Base-by-base conservation (phyloP, 169 alveolate species). In the Cryptosporidium xiaoi region DNA sequence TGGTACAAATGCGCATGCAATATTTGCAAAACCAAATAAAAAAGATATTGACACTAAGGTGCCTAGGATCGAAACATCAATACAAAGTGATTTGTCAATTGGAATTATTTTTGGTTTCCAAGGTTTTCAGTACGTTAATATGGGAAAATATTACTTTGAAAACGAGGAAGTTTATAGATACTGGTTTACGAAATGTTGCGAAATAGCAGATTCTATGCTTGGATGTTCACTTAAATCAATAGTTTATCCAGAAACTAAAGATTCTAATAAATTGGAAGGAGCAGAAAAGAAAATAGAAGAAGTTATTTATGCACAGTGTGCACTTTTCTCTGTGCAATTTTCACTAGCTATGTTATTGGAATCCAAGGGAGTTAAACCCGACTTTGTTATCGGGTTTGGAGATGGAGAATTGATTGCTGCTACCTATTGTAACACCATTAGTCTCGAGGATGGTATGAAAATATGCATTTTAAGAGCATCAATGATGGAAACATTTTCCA, bases 321-420 rank as follows among this genome's bases (percentile, higher is more conserved):
- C 94, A 10, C 91, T 92, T 64, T 93, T 93, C 62, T 83, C 95
- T 2, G 83, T 93, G 36, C 94, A 93, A 65, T 92, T 71, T 10
- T 93, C 96, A 7, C 77, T 93, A 13, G 93, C 93, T 51, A 71
- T 84, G 50, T 69, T 82, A 33, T 71, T 90, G 91, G 90, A 82
- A 46, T 83, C 94, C 13, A 83, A 91, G 24, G 95, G 96, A 36
- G 91, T 93, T 66, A 60, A 77, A 60, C 94, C 96, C 12, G 93
- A 83, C 16, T 94, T 90, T 18, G 91, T 83, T 7, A 68, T 92
- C 53, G 95, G 95, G 0, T 83, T 82, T 31, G 91, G 93, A 6
- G 87, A 90, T 51, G 95, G 95, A 10, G 95, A 92, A 56, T 50
- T 91, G 27, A 92, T 90, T 31, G 94, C 95, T 3, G 92, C 95